Evolutionary conservation across 108 stramenopile genomes (phyloP).

Genomic region (Pseudonitzschia delicatissima): DNA sequence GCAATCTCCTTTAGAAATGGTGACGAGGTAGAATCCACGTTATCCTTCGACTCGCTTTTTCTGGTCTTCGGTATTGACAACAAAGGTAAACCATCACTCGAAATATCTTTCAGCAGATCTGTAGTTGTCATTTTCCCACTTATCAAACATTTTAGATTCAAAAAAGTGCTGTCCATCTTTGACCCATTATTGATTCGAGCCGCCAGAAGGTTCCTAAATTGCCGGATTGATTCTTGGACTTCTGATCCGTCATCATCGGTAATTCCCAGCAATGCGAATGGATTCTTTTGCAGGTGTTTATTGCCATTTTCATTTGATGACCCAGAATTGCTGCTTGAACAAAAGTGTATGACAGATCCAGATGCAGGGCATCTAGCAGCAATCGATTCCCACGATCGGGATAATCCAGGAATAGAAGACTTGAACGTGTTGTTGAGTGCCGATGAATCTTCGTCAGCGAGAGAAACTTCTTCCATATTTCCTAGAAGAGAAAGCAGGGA

Average conservation of each 20-base stretch:
- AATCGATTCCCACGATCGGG: constrained; percentile 50
- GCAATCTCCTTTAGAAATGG: constrained; percentile 34
- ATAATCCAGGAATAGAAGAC: constrained; percentile 26
- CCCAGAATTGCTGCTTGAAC: constrained; percentile 21
- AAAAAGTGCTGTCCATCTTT: background rate
- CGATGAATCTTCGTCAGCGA: constrained; percentile 4
- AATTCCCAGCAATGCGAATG: constrained; percentile 26
- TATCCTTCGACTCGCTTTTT: background rate
- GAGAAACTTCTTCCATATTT: constrained; percentile 12
- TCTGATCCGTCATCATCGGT: constrained; percentile 9
- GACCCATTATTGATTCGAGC: constrained; percentile 3
- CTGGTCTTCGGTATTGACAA: constrained; percentile 4
- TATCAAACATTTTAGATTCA: constrained; percentile 19
- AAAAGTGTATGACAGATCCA: constrained; percentile 61
- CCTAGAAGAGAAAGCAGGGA: constrained; percentile 36
- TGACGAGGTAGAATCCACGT: background rate
- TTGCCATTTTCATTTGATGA: background rate
- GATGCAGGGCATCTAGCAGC: constrained; percentile 37
- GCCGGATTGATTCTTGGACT: constrained; percentile 13
- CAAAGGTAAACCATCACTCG: constrained; percentile 22
- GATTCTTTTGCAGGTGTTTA: background rate
- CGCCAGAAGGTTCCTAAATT: constrained; percentile 17
- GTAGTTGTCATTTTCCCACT: background rate
- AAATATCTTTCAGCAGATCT: constrained; percentile 17
- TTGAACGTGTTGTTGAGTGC: constrained; percentile 27